Percentiles rank a stretch among this genome's conserved stretches.
phyloP scores from a whole-genome alignment of 148 eudicot species.

The Heliamphora exappendiculata region DNA sequence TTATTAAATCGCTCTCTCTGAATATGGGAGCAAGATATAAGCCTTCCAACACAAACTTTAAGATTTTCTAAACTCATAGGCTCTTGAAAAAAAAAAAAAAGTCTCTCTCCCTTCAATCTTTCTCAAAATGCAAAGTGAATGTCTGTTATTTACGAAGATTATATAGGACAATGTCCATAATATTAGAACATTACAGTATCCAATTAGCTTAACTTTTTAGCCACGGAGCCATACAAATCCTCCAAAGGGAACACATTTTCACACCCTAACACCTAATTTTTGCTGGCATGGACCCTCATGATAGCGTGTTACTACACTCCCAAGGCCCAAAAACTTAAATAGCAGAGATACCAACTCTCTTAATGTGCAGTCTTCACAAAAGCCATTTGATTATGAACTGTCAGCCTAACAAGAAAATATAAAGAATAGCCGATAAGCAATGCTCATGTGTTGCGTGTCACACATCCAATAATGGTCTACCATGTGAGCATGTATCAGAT shows the following conservation, averaged over 20 bases:
- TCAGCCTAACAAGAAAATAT: no score
- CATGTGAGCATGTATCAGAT: no score
- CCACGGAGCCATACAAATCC: background rate
- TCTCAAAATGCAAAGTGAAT: background rate
- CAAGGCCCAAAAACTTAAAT: background rate
- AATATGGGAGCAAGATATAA: no score
- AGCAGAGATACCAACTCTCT: background rate
- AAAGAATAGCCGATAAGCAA: no score
- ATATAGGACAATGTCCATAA: conserved; percentile 14
- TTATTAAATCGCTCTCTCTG: no score
- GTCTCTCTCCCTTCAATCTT: background rate
- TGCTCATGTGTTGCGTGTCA: no score
- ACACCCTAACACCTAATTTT: background rate
- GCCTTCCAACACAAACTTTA: no score
- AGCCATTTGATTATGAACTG: no score
- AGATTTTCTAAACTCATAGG: no score
- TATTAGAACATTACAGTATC: background rate
- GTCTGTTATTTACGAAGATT: conserved; percentile 15
- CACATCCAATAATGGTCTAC: no score
- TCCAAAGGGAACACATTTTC: background rate
- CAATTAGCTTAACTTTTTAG: conserved; percentile 1
- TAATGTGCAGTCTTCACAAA: background rate
- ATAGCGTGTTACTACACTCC: background rate
- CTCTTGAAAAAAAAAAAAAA: no score
- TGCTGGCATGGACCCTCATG: background rate